Percentiles rank a stretch among this genome's conserved stretches.
Evolutionary conservation across 805 yeast genomes (phyloP).

Genomic region (Cyberlindnera xishuangbannaensis): DNA sequence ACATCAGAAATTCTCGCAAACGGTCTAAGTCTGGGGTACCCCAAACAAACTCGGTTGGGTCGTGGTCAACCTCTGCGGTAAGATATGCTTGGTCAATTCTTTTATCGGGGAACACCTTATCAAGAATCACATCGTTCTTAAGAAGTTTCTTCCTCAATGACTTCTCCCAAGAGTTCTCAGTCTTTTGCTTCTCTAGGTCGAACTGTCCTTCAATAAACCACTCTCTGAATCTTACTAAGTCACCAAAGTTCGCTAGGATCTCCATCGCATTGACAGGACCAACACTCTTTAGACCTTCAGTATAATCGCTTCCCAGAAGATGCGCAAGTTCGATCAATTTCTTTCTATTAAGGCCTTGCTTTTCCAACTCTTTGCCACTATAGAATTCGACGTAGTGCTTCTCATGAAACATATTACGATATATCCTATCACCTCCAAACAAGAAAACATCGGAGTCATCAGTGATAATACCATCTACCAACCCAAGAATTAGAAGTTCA

Average conservation of each 20-base stretch:
- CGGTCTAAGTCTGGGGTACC: constrained; percentile 83
- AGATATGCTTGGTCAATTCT: constrained; percentile 69
- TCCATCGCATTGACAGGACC: constrained; percentile 95
- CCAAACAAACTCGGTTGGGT: constrained; percentile 77
- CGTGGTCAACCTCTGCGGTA: constrained; percentile 80
- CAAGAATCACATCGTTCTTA: constrained; percentile 50
- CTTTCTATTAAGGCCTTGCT: constrained; percentile 57
- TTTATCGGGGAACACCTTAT: constrained; percentile 63
- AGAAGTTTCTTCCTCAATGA: constrained; percentile 51
- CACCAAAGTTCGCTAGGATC: constrained; percentile 75
- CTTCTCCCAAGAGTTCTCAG: constrained; percentile 45
- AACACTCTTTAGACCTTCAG: constrained; percentile 85
- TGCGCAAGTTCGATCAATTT: constrained; percentile 77
- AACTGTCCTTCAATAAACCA: constrained; percentile 40
- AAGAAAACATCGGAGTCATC: constrained; percentile 96
- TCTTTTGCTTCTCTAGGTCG: constrained; percentile 32
- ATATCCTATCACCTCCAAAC: constrained; percentile 81
- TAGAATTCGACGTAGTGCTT: constrained; percentile 89
- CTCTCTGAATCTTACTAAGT: constrained; percentile 31
- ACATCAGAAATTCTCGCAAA: constrained; percentile 62
- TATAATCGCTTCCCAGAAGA: constrained; percentile 89
- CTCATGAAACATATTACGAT: constrained; percentile 92
- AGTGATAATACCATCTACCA: constrained; percentile 93
- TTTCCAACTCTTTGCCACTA: constrained; percentile 50
- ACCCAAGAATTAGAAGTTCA: constrained; percentile 52